phyloP scores from a whole-genome alignment of 2,329 filamentous ascomycete genomes.

The Lojkania enalia region DNA sequence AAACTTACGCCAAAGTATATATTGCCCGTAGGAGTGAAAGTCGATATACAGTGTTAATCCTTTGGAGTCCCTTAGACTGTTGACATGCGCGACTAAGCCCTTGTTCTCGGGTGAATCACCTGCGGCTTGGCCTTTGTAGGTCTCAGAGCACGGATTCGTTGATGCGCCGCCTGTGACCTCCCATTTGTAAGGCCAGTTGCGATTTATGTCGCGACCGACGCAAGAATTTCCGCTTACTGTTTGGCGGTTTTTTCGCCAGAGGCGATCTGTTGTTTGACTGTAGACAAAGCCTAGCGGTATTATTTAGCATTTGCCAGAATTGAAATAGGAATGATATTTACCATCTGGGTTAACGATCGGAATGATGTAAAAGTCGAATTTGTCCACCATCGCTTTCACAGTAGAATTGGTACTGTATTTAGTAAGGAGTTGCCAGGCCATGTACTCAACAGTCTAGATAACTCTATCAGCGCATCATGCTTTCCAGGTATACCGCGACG shows the following conservation, averaged over 20 bases:
- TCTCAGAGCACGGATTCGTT: conserved; percentile 43
- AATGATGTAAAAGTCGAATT: conserved; percentile 43
- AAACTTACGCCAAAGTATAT: conserved; percentile 32
- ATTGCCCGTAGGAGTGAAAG: conserved; percentile 59
- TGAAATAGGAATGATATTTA: conserved; percentile 6
- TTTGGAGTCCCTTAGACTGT: conserved; percentile 45
- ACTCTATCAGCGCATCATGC: not conserved
- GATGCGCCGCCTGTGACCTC: conserved; percentile 38
- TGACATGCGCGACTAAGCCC: conserved; percentile 49
- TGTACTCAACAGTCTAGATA: conserved; percentile 27
- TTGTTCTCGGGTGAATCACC: conserved; percentile 40
- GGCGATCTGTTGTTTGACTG: conserved; percentile 43
- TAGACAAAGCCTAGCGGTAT: conserved; percentile 40
- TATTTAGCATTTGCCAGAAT: conserved; percentile 25
- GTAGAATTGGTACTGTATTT: conserved; percentile 37
- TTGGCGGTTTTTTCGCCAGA: conserved; percentile 47
- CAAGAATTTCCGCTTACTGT: conserved; percentile 35
- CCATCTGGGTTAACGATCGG: conserved; percentile 27
- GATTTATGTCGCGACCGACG: conserved; percentile 44
- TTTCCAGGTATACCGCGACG: not conserved
- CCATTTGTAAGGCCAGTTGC: conserved; percentile 47
- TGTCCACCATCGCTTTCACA: conserved; percentile 41
- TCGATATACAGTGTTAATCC: conserved; percentile 66
- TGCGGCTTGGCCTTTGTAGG: conserved; percentile 39
- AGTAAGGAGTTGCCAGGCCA: conserved; percentile 42